These are phyloP conservation scores for Leccinellum rugosiceps DNA, from an alignment of 768 basidiomycete genomes.

Conservation along the genomic window DNA sequence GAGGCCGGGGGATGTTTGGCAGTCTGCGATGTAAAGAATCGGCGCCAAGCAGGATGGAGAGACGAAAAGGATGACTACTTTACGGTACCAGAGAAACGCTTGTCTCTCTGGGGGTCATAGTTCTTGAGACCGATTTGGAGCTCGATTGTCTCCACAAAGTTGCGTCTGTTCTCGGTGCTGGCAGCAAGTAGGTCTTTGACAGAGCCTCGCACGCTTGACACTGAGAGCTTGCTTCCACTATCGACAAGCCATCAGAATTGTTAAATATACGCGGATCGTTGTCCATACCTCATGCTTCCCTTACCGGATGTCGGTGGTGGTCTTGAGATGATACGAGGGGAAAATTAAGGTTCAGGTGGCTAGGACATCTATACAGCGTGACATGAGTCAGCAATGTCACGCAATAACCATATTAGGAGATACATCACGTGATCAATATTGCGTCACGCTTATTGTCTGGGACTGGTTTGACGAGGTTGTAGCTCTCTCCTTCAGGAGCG, in stretches of 20 bases:
- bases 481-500: conserved; percentile 1
- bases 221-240: conserved; percentile 81
- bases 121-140: conserved; percentile 97
- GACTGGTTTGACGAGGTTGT: neutral
- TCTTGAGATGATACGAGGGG: conserved; percentile 22
- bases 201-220: conserved; percentile 99
- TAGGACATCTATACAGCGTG: conserved; percentile 34
- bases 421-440: conserved; percentile 15
- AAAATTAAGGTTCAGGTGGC: conserved; percentile 33
- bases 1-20: conserved; percentile 94
- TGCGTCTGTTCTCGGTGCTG: conserved; percentile 85
- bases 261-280: neutral
- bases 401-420: neutral
- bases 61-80: conserved; percentile 52
- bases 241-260: neutral
- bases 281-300: conserved; percentile 19
- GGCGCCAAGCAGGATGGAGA: neutral
- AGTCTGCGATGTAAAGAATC: conserved; percentile 49
- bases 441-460: conserved; percentile 19
- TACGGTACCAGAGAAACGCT: conserved; percentile 99
- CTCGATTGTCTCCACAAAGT: conserved; percentile 95
- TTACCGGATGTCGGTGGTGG: neutral
- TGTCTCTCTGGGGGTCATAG: conserved; percentile 99
- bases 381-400: conserved; percentile 27
- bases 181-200: conserved; percentile 88